These are phyloP conservation scores for Beauveria brongniartii DNA, from an alignment of 2,329 filamentous ascomycete species.

Conservation along the genomic window DNA sequence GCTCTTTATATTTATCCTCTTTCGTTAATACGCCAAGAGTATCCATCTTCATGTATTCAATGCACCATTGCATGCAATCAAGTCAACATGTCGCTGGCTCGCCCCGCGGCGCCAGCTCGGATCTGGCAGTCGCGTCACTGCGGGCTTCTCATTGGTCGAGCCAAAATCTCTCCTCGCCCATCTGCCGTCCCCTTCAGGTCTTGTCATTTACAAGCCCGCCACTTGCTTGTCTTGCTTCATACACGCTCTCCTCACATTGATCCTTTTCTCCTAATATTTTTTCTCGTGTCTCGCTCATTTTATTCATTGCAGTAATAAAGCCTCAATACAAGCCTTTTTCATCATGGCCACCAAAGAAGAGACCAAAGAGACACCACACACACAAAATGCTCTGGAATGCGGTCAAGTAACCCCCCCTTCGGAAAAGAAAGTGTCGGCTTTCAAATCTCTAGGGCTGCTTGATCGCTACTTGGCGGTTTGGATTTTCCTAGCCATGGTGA, in stretches of 20 bases:
- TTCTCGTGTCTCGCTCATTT: too few relatives aligned
- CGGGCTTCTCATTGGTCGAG: neutral
- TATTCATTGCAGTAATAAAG: too few relatives aligned
- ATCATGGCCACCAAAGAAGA: neutral
- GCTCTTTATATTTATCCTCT: too few relatives aligned
- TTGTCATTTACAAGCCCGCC: neutral
- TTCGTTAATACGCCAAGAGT: too few relatives aligned
- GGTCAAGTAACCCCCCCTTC: neutral
- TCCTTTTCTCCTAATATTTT: neutral
- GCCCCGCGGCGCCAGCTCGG: neutral
- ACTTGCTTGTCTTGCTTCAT: neutral
- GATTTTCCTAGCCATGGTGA: conserved; percentile 65
- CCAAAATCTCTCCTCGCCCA: neutral
- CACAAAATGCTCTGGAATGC: neutral
- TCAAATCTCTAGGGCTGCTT: conserved; percentile 42
- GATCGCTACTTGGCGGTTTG: conserved; percentile 53
- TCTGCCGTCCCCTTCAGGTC: neutral
- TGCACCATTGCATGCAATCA: neutral
- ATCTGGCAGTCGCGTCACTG: conserved; percentile 1
- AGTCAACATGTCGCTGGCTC: neutral
- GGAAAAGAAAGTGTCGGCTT: conserved; percentile 25
- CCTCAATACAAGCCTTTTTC: neutral
- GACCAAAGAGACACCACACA: neutral
- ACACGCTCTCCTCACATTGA: neutral
- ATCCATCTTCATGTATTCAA: neutral